Evolutionary conservation across 2,329 filamentous ascomycete species (phyloP).

Genomic region (Arthrobotrys sphaeroides): DNA sequence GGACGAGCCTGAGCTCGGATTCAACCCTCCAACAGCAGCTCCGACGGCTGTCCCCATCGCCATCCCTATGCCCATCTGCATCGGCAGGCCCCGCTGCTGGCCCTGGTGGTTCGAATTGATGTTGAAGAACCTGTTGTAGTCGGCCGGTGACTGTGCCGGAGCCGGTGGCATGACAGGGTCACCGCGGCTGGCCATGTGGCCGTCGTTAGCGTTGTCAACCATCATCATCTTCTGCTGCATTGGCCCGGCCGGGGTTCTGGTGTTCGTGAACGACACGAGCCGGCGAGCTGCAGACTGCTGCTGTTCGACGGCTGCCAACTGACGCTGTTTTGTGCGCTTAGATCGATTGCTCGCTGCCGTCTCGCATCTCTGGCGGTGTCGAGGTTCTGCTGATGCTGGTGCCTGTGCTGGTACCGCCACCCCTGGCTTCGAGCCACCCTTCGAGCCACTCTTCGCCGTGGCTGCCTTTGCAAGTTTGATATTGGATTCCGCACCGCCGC

Average conservation of each 20-base stretch:
- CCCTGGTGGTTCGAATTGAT: conserved; percentile 31
- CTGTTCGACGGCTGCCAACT: conserved; percentile 9
- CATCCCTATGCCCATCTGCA: conserved; percentile 3
- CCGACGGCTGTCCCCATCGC: background rate
- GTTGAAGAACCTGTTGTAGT: conserved; percentile 36
- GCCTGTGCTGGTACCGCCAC: background rate
- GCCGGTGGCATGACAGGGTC: conserved; percentile 34
- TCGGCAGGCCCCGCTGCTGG: conserved; percentile 3
- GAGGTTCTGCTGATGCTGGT: background rate
- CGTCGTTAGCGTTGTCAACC: conserved; percentile 32
- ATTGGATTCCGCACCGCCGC: conserved; percentile 10
- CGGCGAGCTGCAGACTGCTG: conserved; percentile 13
- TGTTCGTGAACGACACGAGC: conserved; percentile 43
- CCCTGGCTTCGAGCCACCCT: background rate
- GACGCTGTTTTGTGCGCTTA: conserved; percentile 23
- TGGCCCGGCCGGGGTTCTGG: conserved; percentile 8
- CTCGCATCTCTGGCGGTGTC: conserved; percentile 27
- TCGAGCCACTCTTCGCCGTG: conserved; percentile 2
- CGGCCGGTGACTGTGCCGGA: background rate
- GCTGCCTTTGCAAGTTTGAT: background rate
- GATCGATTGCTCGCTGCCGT: conserved; percentile 11
- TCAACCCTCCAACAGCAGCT: background rate
- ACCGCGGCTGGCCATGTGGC: conserved; percentile 31
- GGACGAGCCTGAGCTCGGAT: background rate
- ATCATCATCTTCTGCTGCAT: conserved; percentile 50